These are phyloP conservation scores for Rhodotorula diobovata DNA, from an alignment of 768 basidiomycete species.

Conservation along the genomic window DNA sequence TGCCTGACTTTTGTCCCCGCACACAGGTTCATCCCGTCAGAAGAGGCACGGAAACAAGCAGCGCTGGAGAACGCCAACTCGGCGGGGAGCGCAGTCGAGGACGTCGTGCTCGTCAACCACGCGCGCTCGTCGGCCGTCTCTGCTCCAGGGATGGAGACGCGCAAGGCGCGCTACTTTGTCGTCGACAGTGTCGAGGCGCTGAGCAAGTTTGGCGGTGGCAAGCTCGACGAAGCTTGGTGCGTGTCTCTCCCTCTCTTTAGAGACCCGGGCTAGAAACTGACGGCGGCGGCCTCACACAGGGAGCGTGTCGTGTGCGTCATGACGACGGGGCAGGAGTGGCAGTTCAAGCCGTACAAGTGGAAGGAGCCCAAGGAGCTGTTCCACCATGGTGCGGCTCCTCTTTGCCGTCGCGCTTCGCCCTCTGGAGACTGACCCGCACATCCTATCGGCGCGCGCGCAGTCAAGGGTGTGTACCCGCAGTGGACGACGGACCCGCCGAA, in stretches of 20 bases:
- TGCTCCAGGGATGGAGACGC: conserved; percentile 1
- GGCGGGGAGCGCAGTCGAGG: conserved; percentile 67
- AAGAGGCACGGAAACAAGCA: conserved; percentile 57
- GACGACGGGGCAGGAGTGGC: conserved; percentile 98
- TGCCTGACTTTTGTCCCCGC: not conserved
- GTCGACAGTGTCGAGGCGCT: conserved; percentile 91
- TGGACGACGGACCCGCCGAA: conserved; percentile 91
- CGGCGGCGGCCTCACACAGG: conserved; percentile 38
- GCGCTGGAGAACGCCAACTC: conserved; percentile 48
- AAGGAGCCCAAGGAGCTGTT: conserved; percentile 84
- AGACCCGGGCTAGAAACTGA: not conserved
- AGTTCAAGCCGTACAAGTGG: conserved; percentile 97
- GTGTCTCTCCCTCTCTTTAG: conserved; percentile 6
- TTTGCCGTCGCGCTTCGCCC: too few relatives aligned
- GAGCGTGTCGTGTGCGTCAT: conserved; percentile 95
- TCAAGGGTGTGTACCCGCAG: conserved; percentile 92
- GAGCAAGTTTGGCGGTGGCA: conserved; percentile 61
- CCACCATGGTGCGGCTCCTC: conserved; percentile 66
- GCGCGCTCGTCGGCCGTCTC: conserved; percentile 62
- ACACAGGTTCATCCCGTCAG: conserved; percentile 66
- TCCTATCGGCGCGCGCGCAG: conserved; percentile 50
- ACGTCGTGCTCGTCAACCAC: conserved; percentile 81
- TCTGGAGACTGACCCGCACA: not conserved
- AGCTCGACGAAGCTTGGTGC: conserved; percentile 76
- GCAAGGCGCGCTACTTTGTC: conserved; percentile 63